These are phyloP conservation scores for Sclerospora graminicola DNA, from an alignment of 352 stramenopile species.

Conservation along the genomic window DNA sequence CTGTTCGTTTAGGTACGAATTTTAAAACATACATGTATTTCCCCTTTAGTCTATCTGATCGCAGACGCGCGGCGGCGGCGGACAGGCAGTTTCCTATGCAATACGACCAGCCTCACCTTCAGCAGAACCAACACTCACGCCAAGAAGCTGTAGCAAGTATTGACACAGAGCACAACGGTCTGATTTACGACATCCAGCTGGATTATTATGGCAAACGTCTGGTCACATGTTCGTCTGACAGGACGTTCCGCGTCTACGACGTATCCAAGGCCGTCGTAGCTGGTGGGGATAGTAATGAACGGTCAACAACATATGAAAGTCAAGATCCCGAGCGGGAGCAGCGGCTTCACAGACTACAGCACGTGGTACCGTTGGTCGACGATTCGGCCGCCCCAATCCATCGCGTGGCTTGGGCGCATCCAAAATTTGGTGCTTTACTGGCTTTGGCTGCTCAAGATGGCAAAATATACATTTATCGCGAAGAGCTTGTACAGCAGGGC, in stretches of 20 bases:
- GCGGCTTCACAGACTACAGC: conserved; percentile 38
- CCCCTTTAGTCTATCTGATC: too few species aligned
- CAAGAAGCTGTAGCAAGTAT: conserved; percentile 48
- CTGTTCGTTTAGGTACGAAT: too few species aligned
- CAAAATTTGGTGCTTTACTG: conserved; percentile 74
- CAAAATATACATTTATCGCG: conserved; percentile 79
- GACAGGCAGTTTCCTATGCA: conserved; percentile 7
- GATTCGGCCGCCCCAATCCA: conserved; percentile 64
- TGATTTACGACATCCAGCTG: conserved; percentile 85
- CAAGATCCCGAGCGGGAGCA: conserved; percentile 4
- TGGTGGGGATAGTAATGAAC: conserved; percentile 1
- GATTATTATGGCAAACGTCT: conserved; percentile 84
- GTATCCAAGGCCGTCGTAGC: conserved; percentile 42
- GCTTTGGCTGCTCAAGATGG: conserved; percentile 72
- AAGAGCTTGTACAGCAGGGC: conserved; percentile 54
- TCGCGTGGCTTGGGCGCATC: conserved; percentile 77
- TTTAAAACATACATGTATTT: too few species aligned
- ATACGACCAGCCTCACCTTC: conserved; percentile 2
- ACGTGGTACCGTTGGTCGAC: conserved; percentile 48
- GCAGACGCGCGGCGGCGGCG: not conserved
- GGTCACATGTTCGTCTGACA: conserved; percentile 70
- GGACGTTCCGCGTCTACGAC: conserved; percentile 80
- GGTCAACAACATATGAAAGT: conserved; percentile 2
- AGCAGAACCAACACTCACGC: conserved; percentile 17
- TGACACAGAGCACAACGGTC: conserved; percentile 83